These are phyloP conservation scores for Xylaria sp. DNA, from an alignment of 2,329 filamentous ascomycete genomes.

Conservation along the genomic window DNA sequence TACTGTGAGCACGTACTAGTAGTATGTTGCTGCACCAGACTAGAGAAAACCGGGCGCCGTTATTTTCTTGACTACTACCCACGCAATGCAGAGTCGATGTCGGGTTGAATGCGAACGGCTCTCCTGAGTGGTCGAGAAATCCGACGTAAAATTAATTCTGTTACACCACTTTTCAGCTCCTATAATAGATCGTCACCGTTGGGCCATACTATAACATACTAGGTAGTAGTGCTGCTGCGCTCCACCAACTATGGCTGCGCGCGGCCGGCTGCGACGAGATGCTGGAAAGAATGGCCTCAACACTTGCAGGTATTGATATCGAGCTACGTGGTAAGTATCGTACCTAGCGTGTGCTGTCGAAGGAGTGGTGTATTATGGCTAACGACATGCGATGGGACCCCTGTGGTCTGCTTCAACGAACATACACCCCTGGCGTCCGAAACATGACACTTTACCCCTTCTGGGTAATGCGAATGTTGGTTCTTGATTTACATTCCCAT, in stretches of 20 bases:
- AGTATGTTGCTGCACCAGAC: too few relatives aligned
- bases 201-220: not conserved
- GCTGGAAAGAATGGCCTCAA: slow-evolving; percentile 2
- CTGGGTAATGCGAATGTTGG: slow-evolving; percentile 20
- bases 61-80: not conserved
- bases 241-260: not conserved
- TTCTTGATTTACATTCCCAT: slow-evolving; percentile 32
- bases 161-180: slow-evolving; percentile 34
- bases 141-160: slow-evolving; percentile 23
- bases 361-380: not conserved
- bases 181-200: not conserved
- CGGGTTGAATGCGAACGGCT: slow-evolving; percentile 2
- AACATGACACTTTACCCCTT: too few relatives aligned
- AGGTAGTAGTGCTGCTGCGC: not conserved
- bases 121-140: slow-evolving; percentile 31
- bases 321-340: not conserved
- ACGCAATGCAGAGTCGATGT: not conserved
- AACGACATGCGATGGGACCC: too few relatives aligned
- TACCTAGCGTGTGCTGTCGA: too few relatives aligned
- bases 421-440: too few relatives aligned
- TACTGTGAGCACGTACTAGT: too few relatives aligned
- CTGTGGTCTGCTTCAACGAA: too few relatives aligned
- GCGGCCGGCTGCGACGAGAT: not conserved
- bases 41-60: too few relatives aligned
- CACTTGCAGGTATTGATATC: not conserved